Conservation (phyloP, 208 protist species). For the Trypanosoma theileri region DNA sequence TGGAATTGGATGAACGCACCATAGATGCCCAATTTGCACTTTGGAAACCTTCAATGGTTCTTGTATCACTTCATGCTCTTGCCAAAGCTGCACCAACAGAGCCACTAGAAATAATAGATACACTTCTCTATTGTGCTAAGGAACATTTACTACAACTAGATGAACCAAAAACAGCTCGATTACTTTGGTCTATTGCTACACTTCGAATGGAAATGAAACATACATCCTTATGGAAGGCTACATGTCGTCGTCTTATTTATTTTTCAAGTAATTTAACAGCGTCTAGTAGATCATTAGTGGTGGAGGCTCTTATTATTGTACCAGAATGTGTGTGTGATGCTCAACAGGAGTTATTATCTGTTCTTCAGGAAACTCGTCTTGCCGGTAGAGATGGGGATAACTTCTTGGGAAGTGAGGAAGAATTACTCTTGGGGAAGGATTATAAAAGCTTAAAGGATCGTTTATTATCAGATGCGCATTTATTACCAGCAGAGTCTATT, state of each 20-base stretch:
- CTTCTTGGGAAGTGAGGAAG: constrained; percentile 4
- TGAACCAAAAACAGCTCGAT: constrained; percentile 39
- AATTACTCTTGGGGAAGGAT: background rate
- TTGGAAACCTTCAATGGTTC: constrained; percentile 53
- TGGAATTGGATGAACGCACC: constrained; percentile 38
- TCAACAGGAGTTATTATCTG: constrained; percentile 37
- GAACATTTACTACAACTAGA: constrained; percentile 48
- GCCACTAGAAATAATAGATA: constrained; percentile 32
- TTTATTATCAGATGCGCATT: constrained; percentile 24
- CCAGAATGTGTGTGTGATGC: constrained; percentile 29
- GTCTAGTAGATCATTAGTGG: constrained; percentile 41
- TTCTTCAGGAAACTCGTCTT: constrained; percentile 10
- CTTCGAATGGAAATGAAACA: constrained; percentile 29
- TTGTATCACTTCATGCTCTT: constrained; percentile 54
- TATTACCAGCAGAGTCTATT: constrained; percentile 19
- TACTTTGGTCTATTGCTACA: constrained; percentile 70
- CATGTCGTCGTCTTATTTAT: constrained; percentile 48
- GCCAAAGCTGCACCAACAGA: constrained; percentile 31
- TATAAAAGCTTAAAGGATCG: constrained; percentile 17
- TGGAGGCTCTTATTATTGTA: constrained; percentile 52
- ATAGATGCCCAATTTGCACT: constrained; percentile 32
- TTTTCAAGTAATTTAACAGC: constrained; percentile 40
- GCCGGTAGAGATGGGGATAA: background rate
- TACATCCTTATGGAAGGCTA: constrained; percentile 43
- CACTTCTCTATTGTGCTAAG: constrained; percentile 42